A percentile compares a stretch with the other conserved stretches of the same genome.
Evolutionary conservation across 2,329 filamentous ascomycete species (phyloP).

Genomic region (Fusarium musae): DNA sequence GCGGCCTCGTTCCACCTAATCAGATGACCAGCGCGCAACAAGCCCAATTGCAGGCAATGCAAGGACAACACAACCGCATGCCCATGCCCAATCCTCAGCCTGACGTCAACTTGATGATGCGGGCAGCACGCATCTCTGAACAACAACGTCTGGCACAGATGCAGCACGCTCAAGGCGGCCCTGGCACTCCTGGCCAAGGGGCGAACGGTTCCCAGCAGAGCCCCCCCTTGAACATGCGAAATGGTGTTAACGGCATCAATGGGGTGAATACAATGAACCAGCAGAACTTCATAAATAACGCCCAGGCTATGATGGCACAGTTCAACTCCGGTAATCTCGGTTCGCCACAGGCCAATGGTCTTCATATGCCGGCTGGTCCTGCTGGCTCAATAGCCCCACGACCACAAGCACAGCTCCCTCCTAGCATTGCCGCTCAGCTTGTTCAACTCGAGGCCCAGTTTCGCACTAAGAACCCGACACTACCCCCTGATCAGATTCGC

Average conservation of each 20-base stretch:
- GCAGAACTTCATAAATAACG: constrained; percentile 63
- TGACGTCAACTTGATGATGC: constrained; percentile 68
- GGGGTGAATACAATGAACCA: constrained; percentile 59
- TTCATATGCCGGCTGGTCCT: constrained; percentile 59
- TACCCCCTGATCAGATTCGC: constrained; percentile 61
- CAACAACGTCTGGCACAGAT: constrained; percentile 67
- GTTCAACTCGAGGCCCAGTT: constrained; percentile 64
- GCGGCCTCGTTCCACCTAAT: constrained; percentile 63
- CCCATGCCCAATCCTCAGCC: constrained; percentile 57
- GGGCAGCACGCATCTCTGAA: constrained; percentile 74
- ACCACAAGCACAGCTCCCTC: constrained; percentile 57
- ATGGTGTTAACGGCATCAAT: constrained; percentile 46
- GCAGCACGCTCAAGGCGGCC: constrained; percentile 54
- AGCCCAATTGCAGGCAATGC: constrained; percentile 72
- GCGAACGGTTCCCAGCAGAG: constrained; percentile 50
- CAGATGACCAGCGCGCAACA: constrained; percentile 74
- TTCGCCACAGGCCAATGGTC: constrained; percentile 57
- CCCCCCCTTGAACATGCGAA: constrained; percentile 58
- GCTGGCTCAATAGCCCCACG: constrained; percentile 58
- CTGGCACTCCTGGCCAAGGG: constrained; percentile 48
- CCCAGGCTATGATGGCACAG: constrained; percentile 63
- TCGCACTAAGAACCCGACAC: constrained; percentile 61
- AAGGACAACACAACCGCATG: constrained; percentile 70
- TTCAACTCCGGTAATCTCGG: constrained; percentile 56
- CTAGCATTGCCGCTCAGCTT: constrained; percentile 61